Conservation (phyloP, 176 grass and related monocot genomes). For the Dactylis glomerata region DNA sequence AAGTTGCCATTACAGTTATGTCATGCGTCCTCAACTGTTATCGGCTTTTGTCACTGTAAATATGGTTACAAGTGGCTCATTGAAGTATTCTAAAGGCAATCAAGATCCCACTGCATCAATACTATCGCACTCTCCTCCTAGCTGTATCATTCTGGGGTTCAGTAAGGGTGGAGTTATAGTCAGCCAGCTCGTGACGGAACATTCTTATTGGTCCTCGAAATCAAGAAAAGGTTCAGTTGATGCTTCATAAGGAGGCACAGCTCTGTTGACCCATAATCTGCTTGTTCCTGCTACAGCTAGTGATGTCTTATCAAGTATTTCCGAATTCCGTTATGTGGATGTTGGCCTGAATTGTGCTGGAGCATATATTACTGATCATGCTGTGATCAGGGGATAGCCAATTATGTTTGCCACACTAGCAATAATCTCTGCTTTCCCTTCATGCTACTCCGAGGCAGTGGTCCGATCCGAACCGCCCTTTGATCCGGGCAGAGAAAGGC, state of each 20-base stretch:
- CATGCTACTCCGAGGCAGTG: constrained; percentile 76
- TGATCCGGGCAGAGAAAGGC: constrained; percentile 49
- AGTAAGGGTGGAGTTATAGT: constrained; percentile 87
- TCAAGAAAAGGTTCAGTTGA: constrained; percentile 5
- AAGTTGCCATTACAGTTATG: background rate
- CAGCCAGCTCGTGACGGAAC: constrained; percentile 79
- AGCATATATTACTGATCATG: constrained; percentile 68
- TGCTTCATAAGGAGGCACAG: background rate
- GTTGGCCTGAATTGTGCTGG: constrained; percentile 77
- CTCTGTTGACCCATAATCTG: constrained; percentile 11
- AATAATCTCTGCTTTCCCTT: constrained; percentile 45
- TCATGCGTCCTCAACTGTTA: background rate
- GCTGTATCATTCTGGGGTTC: constrained; percentile 70
- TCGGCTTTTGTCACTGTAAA: constrained; percentile 15
- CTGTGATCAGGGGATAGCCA: constrained; percentile 38
- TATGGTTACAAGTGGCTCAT: background rate
- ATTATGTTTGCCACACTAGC: constrained; percentile 20
- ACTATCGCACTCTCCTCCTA: constrained; percentile 24
- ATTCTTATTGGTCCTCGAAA: constrained; percentile 39
- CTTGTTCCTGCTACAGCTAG: constrained; percentile 44
- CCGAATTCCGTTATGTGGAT: constrained; percentile 82
- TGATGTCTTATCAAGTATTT: constrained; percentile 58
- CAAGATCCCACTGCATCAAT: constrained; percentile 18
- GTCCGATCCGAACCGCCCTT: constrained; percentile 50
- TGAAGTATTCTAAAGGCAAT: constrained; percentile 27